phyloP scores from a whole-genome alignment of 441 rosid genomes.

The Dalechampia spathulata region DNA sequence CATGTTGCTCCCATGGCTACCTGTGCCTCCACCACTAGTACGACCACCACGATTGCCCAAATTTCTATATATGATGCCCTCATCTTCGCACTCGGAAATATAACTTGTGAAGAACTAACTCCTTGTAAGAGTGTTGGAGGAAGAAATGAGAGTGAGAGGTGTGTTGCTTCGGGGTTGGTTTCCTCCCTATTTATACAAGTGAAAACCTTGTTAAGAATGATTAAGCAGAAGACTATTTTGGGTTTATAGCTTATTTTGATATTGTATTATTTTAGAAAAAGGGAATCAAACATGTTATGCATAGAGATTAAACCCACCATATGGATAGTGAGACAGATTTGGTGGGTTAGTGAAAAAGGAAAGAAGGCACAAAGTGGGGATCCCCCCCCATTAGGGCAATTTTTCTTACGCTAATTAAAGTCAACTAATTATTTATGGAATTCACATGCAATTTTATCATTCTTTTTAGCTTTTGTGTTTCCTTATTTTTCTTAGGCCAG shows the following conservation, averaged over 20 bases:
- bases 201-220: too few relatives aligned
- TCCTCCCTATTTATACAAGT: slow-evolving; percentile 33
- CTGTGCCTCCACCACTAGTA: slow-evolving; percentile 31
- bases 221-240: too few relatives aligned
- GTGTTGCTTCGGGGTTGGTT: slow-evolving; percentile 11
- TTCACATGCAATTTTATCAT: not conserved
- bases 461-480: too few relatives aligned
- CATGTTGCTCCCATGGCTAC: slow-evolving; percentile 41
- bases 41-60: slow-evolving; percentile 27
- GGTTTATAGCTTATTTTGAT: too few relatives aligned
- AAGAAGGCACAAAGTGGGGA: not conserved
- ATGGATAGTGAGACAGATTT: not conserved
- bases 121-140: not conserved
- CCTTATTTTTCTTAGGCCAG: too few relatives aligned
- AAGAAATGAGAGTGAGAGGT: slow-evolving; percentile 4
- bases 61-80: slow-evolving; percentile 31
- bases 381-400: too few relatives aligned
- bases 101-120: not conserved
- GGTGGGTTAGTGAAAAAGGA: not conserved
- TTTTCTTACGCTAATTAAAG: not conserved
- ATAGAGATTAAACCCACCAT: not conserved
- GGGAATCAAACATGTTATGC: not conserved
- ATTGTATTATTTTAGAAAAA: not conserved
- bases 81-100: slow-evolving; percentile 19
- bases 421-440: not conserved